Base-by-base conservation (phyloP, 73 alveolate species). In the Blepharisma stoltei region DNA sequence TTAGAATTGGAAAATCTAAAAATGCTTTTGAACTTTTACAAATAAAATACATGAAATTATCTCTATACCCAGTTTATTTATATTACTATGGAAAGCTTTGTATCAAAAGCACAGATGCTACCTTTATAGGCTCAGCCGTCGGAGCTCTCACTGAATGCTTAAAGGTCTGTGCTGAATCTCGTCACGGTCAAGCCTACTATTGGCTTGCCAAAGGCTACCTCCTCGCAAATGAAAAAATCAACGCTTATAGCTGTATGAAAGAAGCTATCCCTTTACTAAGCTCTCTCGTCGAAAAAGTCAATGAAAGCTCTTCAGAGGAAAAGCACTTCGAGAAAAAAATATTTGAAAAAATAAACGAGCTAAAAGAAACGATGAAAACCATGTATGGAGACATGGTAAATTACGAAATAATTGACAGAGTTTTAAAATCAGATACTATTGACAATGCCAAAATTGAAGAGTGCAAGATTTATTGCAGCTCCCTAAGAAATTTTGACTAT, bases 81-180 rank as follows among this genome's bases (percentile, higher is more conserved):
- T 77, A 77, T 52, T 55, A 65, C 44, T 49, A 55, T 11, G 85
- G 85, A 25, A 54, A 55, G 25, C 76, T 77, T 55, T 70, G 80
- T 9, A 37, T 68, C 3, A 38, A 38, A 41, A 27, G 27, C 3
- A 38, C 11, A 14, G 78, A 68, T 14, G 8, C n/a, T 46, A 32
- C 68, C 23, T 86, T 69, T 68, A 76, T 81, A 1, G 89, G 88
- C 6, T 54, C 83, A 46, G 89, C 89, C 23, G 65, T 86, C 6
- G 89, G 93, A 7, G 88, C 88, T 11, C 60, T 86, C 41, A 86
- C 80, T 55, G 93, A 86, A 76, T 75, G 88, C 65, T 45, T 67
- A n/a, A 71, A 87, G 73, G 54, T 83, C 23, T 81, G 83, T 14
- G 70, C 78, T 27, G 70, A 54, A 50, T 20, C 46, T 1, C 73